These are phyloP conservation scores for Lachnellula suecica DNA, from an alignment of 2,329 filamentous ascomycete genomes.

Conservation along the genomic window DNA sequence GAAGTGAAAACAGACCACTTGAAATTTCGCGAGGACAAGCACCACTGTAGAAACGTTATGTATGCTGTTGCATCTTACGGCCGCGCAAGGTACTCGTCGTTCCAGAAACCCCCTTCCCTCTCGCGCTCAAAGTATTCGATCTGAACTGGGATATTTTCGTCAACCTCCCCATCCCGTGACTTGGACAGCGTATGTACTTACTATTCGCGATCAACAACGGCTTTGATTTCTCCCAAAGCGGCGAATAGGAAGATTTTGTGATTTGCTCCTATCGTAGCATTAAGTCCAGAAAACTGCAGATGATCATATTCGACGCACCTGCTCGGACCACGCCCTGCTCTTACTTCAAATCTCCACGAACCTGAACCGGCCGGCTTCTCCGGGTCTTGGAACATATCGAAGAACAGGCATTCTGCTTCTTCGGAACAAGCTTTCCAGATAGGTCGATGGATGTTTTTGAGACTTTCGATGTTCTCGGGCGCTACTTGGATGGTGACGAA, in stretches of 20 bases:
- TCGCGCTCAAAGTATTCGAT: conserved; percentile 10
- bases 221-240: background rate
- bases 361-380: background rate
- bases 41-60: too few species aligned
- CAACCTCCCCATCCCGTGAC: background rate
- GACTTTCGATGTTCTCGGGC: conserved; percentile 1
- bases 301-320: background rate
- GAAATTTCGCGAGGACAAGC: too few species aligned
- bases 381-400: background rate
- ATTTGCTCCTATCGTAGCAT: background rate
- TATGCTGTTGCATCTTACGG: too few species aligned
- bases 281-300: background rate
- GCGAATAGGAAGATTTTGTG: background rate
- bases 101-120: conserved; percentile 5
- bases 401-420: background rate
- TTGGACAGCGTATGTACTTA: background rate
- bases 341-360: background rate
- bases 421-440: conserved; percentile 1
- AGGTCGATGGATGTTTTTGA: conserved; percentile 6
- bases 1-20: too few species aligned
- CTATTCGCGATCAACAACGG: background rate
- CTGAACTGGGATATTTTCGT: background rate
- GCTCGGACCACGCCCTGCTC: background rate
- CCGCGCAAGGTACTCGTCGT: conserved; percentile 5
- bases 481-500: conserved; percentile 7